phyloP scores from a whole-genome alignment of 2,329 filamentous ascomycete genomes.

The Metarhizium album region DNA sequence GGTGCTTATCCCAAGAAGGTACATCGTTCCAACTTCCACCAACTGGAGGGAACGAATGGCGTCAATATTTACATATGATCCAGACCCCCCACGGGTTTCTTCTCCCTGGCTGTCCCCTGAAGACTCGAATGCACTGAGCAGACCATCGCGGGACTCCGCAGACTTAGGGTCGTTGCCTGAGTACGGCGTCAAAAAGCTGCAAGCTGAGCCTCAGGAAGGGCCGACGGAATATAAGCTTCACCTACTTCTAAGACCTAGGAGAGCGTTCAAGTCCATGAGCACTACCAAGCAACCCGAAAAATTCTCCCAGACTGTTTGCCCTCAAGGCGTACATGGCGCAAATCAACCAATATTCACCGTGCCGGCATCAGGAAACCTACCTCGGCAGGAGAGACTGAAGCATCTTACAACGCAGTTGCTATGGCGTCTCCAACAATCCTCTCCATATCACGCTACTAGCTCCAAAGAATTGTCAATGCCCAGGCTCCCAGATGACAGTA shows the following conservation, averaged over 20 bases:
- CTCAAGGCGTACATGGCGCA: constrained; percentile 5
- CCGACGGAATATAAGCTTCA: constrained; percentile 97
- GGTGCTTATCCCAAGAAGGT: not conserved
- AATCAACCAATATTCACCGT: constrained; percentile 17
- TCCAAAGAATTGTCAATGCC: constrained; percentile 67
- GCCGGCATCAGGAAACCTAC: constrained; percentile 46
- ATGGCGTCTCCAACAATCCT: constrained; percentile 92
- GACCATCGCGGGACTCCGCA: constrained; percentile 18
- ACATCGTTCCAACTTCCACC: not conserved
- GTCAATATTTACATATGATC: constrained; percentile 91
- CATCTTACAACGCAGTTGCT: constrained; percentile 90
- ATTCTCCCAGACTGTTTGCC: constrained; percentile 2
- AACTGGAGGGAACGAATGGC: constrained; percentile 50
- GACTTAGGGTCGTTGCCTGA: constrained; percentile 39
- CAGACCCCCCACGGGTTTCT: constrained; percentile 74
- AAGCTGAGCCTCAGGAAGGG: constrained; percentile 86
- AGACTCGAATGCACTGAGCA: constrained; percentile 22
- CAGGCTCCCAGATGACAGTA: constrained; percentile 55
- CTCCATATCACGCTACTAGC: constrained; percentile 75
- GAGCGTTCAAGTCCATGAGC: constrained; percentile 61
- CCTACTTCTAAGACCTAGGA: constrained; percentile 67
- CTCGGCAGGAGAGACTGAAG: constrained; percentile 73
- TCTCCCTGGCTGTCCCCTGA: constrained; percentile 74
- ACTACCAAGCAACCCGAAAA: constrained; percentile 30
- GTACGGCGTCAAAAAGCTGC: constrained; percentile 62